phyloP scores from a whole-genome alignment of 768 basidiomycete genomes.

The Hygrophorus pudorinus region DNA sequence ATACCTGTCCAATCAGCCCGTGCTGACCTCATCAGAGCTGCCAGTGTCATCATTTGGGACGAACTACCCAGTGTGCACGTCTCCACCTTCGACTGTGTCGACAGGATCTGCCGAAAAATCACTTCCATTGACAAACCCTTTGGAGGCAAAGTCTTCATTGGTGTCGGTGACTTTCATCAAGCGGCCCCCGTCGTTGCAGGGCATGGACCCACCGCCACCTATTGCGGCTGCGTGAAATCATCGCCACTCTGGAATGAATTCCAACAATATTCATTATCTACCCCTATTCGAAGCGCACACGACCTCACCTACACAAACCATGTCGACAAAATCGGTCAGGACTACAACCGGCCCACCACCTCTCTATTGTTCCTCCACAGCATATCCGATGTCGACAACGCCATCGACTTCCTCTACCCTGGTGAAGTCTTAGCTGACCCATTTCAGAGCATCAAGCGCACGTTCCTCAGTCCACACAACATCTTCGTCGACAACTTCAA shows the following conservation, averaged over 20 bases:
- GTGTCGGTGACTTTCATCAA: slow-evolving; percentile 1
- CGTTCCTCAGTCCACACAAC: too few species aligned
- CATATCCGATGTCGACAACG: background rate
- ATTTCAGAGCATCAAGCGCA: background rate
- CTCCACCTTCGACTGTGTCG: background rate
- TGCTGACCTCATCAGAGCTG: too few species aligned
- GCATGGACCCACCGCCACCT: background rate
- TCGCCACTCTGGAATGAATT: background rate
- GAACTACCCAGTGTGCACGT: too few species aligned
- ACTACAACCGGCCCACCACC: too few species aligned
- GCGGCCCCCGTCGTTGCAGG: background rate
- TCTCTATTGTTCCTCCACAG: background rate
- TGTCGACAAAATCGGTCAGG: too few species aligned
- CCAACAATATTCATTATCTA: background rate
- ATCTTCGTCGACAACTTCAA: too few species aligned
- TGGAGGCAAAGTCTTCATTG: background rate
- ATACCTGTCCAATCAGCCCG: too few species aligned
- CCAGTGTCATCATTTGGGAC: too few species aligned
- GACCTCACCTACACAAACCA: too few species aligned
- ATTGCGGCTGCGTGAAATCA: background rate
- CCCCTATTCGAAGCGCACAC: background rate
- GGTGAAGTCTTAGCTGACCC: too few species aligned
- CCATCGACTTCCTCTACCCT: background rate
- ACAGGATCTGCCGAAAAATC: too few species aligned
- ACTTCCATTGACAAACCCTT: background rate